Evolutionary conservation across 495 filamentous ascomycete species (phyloP), one percentile per base, ranked within the genome.

Genomic region (Penicillium diatomitis): DNA sequence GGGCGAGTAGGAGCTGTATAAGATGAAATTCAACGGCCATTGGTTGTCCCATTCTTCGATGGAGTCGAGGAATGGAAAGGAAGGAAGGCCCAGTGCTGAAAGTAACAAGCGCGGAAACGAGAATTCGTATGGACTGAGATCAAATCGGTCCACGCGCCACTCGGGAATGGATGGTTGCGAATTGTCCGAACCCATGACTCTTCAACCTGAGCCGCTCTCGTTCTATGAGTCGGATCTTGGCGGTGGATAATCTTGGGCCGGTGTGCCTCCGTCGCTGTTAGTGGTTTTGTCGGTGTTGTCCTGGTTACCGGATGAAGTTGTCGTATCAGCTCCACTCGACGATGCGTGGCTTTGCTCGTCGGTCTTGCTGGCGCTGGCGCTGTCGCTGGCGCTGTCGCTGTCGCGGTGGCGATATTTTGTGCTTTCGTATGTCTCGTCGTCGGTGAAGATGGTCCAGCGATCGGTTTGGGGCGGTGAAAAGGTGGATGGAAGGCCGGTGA

Each of bases 1-100:
- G 9, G 76, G 77, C 4, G 77, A 80, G 56, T 80, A 80, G 0
- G 73, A 71, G 52, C 68, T 73, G 39, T 68, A 67, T 50, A 69
- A 54, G 6, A 72, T 55, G 49, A 71, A 74, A 4, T 57, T 43
- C 28, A 76, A 49, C 0, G 72, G 69, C 65, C 70, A 27, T 59
- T 56, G 20, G 6, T 66, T 67, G 33, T 54, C 60, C 20, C 20
- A 20, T 20, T 20, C 20, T 20, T 20, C 20, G 1, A 20, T 20
- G 20, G 20, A 20, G 20, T 20, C 20, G 20, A 20, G 20, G 20
- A 20, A 20, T 20, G 20, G 41, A 44, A 10, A 44, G 27, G 41
- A 9, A 32, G 11, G 29, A 53, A 12, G 57, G 52, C 9, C 60
- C 50, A 0, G 7, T 12, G 34, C 32, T 10, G 41, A 32, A 9